These are phyloP conservation scores for Phytophthora hybrid DNA, from an alignment of 352 stramenopile species.

Conservation along the genomic window DNA sequence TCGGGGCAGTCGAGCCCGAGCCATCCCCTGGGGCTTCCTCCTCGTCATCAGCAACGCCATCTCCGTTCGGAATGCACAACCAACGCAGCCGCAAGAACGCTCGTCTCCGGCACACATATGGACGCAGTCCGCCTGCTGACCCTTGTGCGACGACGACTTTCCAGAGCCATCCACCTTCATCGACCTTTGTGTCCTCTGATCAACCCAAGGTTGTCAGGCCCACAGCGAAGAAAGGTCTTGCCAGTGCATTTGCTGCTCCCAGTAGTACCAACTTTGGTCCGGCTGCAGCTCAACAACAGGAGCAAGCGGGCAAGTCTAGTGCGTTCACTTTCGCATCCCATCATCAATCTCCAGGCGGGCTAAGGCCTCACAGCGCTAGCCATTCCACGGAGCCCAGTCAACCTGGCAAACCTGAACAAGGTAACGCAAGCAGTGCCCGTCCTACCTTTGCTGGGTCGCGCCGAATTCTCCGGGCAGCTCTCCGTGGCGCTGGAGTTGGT, in stretches of 20 bases:
- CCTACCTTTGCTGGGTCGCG: conserved; percentile 36
- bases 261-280: not conserved
- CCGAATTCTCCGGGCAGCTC: conserved; percentile 44
- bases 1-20: conserved; percentile 23
- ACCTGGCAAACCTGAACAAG: conserved; percentile 14
- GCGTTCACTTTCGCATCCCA: conserved; percentile 5
- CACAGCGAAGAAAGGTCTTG: conserved; percentile 19
- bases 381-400: conserved; percentile 11
- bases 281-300: conserved; percentile 1
- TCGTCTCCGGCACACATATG: conserved; percentile 32
- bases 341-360: not conserved
- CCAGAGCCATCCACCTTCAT: conserved; percentile 18
- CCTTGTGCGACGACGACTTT: conserved; percentile 60
- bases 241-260: conserved; percentile 3
- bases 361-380: not conserved
- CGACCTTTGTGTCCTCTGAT: conserved; percentile 21
- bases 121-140: conserved; percentile 48
- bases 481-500: conserved; percentile 30
- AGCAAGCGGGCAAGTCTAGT: not conserved
- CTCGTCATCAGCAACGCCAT: conserved; percentile 25
- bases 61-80: conserved; percentile 43
- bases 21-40: conserved; percentile 21
- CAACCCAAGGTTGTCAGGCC: conserved; percentile 12
- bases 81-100: conserved; percentile 41
- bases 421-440: not conserved